Base-by-base conservation (phyloP, 129 eudicot species). In the Helichrysum umbraculigerum region DNA sequence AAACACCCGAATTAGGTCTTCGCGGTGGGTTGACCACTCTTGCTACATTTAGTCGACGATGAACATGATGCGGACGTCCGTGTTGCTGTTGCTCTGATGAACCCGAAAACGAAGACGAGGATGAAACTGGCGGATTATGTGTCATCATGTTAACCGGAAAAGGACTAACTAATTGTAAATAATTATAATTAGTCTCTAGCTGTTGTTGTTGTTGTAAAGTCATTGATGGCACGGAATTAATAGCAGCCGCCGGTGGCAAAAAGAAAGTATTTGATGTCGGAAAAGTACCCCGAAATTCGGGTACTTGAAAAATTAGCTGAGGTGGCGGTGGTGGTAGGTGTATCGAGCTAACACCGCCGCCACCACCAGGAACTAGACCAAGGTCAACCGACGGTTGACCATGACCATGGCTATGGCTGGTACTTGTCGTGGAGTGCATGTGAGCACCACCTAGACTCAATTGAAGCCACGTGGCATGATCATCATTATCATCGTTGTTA, bases 1-100 rank as follows among this genome's bases (percentile, higher is more conserved):
- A 90, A 6, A 90, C 68, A 17, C 96, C 96, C 4, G 96, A 85
- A 58, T 86, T 90, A 28, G 92, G 93, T 72, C 96, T 90, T 76
- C 87, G 80, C 4, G 96, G 96, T 14, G 93, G 90, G 61, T 85
- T 84, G 19, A 90, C 74, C 42, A 90, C 90, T 78, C 87, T 81
- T 56, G 80, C 67, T 34, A 76, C 66, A 16, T 66, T 67, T 71
- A 81, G 57, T 14, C 78, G 58, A 22, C 75, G 60, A n/a, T 61
- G 86, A 64, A 79, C 70, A 66, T 75, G 88, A 73, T 81, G 64
- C 14, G 56, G n/a, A 4, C 74, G 74, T 52, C 67, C 54, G 10
- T 50, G 65, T 14, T 30, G 84, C 66, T 37, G 84, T 70, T 25
- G 28, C 28, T 37, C 76, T 47, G 72, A 63, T 28, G 61, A 72